phyloP scores from a whole-genome alignment of 306 rosid species.

The Neltuma alba region DNA sequence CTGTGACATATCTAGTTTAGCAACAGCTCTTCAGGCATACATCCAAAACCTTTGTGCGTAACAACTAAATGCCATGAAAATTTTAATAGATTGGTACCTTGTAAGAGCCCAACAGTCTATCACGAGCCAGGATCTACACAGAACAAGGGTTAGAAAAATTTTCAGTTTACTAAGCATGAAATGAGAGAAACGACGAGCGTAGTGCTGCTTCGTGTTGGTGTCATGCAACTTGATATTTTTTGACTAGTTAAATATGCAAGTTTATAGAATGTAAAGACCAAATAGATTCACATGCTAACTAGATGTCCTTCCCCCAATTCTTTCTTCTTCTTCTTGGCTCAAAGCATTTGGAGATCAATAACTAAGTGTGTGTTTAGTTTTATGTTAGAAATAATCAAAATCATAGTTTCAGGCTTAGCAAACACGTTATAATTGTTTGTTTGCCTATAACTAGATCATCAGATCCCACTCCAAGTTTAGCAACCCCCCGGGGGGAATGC shows the following conservation, averaged over 20 bases:
- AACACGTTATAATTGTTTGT: neutral
- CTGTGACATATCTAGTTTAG: conserved; percentile 27
- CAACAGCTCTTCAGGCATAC: conserved; percentile 22
- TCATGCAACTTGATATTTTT: neutral
- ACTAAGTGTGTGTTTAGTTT: neutral
- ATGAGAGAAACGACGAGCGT: conserved; percentile 17
- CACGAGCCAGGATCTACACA: conserved; percentile 88
- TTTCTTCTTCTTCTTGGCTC: neutral
- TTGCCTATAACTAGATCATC: neutral
- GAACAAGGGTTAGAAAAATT: conserved; percentile 24
- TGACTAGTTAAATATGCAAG: neutral
- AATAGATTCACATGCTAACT: conserved; percentile 2
- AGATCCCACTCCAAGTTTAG: neutral
- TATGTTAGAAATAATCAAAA: neutral
- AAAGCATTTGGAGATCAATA: neutral
- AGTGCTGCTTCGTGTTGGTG: neutral
- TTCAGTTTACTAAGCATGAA: conserved; percentile 38
- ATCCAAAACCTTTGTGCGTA: conserved; percentile 15
- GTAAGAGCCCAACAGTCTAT: conserved; percentile 91
- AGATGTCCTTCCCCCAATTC: neutral
- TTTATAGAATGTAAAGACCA: neutral
- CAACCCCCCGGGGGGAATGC: no score
- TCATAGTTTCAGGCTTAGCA: no score
- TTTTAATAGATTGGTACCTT: conserved; percentile 60
- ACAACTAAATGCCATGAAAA: conserved; percentile 18